Conservation (phyloP, 1,284 basidiomycete species). For the Marasmius tenuissimus region DNA sequence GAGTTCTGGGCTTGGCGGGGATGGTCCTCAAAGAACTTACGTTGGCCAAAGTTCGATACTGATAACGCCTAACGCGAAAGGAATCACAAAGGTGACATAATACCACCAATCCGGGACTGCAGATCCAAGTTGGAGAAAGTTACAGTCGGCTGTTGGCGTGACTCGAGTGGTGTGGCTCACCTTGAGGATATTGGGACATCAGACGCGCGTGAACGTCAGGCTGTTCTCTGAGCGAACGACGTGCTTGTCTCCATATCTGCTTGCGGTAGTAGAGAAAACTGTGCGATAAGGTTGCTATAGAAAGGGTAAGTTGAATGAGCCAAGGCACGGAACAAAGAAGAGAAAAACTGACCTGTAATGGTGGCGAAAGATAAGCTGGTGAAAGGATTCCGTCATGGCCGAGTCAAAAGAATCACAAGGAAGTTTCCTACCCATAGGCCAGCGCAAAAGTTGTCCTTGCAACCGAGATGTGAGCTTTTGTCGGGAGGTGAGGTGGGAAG, state of each 20-base stretch:
- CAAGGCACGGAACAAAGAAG: not conserved
- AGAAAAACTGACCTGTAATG: constrained; percentile 38
- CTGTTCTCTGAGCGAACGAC: constrained; percentile 63
- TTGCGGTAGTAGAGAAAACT: constrained; percentile 78
- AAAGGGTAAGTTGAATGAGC: not conserved
- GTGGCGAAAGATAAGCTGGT: constrained; percentile 55
- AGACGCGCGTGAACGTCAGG: constrained; percentile 83
- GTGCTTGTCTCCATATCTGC: constrained; percentile 62
- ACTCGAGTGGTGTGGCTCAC: constrained; percentile 17
- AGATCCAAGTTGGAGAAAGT: not conserved
- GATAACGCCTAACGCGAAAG: constrained; percentile 61
- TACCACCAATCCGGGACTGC: constrained; percentile 22
- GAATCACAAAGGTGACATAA: constrained; percentile 36
- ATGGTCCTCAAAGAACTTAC: constrained; percentile 21
- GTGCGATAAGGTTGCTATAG: constrained; percentile 42
- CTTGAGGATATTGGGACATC: constrained; percentile 76
- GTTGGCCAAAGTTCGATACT: constrained; percentile 71
- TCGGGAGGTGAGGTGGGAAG: not conserved
- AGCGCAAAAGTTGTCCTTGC: constrained; percentile 58
- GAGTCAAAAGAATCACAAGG: constrained; percentile 7
- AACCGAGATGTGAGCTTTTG: not conserved
- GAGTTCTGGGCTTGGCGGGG: constrained; percentile 14
- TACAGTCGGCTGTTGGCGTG: not conserved
- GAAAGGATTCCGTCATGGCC: constrained; percentile 8
- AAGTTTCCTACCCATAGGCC: constrained; percentile 50